Evolutionary conservation across 352 stramenopile genomes (phyloP).

Genomic region (Phytopythium vexans): DNA sequence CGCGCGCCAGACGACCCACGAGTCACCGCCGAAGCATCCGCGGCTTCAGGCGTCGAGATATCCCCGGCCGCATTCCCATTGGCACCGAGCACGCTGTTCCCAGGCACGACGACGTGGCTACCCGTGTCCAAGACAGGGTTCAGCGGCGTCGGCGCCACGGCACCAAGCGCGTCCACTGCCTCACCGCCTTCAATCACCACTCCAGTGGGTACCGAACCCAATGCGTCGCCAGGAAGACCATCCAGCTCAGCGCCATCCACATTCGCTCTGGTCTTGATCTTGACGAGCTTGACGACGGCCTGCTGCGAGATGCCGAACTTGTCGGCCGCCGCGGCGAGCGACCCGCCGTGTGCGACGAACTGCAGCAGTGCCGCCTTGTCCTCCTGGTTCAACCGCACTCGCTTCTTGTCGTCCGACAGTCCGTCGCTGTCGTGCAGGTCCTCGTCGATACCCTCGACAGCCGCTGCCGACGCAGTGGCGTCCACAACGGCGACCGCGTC

Average conservation of each 20-base stretch:
- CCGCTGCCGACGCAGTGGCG: not conserved
- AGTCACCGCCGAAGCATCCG: too few relatives aligned
- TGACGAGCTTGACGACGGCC: slow-evolving; percentile 59
- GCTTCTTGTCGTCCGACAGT: slow-evolving; percentile 14
- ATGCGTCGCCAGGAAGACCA: too few relatives aligned
- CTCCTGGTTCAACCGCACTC: slow-evolving; percentile 43
- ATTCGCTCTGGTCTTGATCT: slow-evolving; percentile 17
- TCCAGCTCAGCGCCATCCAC: too few relatives aligned
- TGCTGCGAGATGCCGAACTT: slow-evolving; percentile 57
- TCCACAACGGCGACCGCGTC: slow-evolving; percentile 5
- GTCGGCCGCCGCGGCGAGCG: slow-evolving; percentile 39
- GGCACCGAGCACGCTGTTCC: too few relatives aligned
- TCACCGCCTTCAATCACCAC: too few relatives aligned
- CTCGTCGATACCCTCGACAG: not conserved
- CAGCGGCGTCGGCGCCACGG: too few relatives aligned
- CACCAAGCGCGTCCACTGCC: too few relatives aligned
- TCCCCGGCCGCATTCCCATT: too few relatives aligned
- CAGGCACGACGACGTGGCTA: too few relatives aligned
- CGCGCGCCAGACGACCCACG: slow-evolving; percentile 2
- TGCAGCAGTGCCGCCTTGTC: slow-evolving; percentile 52
- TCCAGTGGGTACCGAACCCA: too few relatives aligned
- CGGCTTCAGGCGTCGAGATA: too few relatives aligned
- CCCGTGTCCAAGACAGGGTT: too few relatives aligned
- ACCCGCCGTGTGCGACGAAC: slow-evolving; percentile 51
- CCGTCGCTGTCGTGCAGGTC: not conserved